phyloP scores from a whole-genome alignment of 2,329 filamentous ascomycete genomes.

The Beauveria medogensis region DNA sequence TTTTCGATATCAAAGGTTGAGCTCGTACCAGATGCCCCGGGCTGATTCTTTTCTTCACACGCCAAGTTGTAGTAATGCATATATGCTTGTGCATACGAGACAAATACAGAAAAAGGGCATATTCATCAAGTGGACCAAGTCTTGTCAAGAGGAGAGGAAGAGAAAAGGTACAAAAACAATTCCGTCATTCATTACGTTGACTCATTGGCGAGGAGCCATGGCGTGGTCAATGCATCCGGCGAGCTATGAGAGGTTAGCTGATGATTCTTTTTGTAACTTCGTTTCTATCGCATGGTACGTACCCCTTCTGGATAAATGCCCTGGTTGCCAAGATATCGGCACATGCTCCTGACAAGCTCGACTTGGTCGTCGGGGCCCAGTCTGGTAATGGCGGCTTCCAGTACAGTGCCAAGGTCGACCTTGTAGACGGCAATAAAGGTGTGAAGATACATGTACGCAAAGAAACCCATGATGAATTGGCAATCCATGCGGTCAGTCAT shows the following conservation, averaged over 20 bases:
- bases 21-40: neutral
- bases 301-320: constrained; percentile 33
- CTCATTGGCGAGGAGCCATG: constrained; percentile 9
- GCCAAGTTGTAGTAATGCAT: neutral
- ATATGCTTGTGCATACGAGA: neutral
- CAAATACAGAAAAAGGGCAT: neutral
- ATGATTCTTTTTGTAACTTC: too few relatives aligned
- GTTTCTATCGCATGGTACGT: constrained; percentile 11
- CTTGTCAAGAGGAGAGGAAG: neutral
- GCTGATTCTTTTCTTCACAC: neutral
- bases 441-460: constrained; percentile 97
- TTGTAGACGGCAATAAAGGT: constrained; percentile 91
- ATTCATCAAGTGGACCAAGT: neutral
- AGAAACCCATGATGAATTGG: constrained; percentile 99
- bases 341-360: constrained; percentile 62
- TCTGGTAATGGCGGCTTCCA: constrained; percentile 89
- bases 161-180: constrained; percentile 1
- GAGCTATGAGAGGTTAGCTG: constrained; percentile 3
- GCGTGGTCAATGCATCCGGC: constrained; percentile 11
- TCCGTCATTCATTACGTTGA: constrained; percentile 1
- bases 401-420: constrained; percentile 73
- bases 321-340: constrained; percentile 58
- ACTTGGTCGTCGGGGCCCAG: constrained; percentile 81
- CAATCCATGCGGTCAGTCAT: constrained; percentile 99
- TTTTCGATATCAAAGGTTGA: neutral